phyloP scores from a whole-genome alignment of 148 eudicot genomes.

The Persicaria maculosa region DNA sequence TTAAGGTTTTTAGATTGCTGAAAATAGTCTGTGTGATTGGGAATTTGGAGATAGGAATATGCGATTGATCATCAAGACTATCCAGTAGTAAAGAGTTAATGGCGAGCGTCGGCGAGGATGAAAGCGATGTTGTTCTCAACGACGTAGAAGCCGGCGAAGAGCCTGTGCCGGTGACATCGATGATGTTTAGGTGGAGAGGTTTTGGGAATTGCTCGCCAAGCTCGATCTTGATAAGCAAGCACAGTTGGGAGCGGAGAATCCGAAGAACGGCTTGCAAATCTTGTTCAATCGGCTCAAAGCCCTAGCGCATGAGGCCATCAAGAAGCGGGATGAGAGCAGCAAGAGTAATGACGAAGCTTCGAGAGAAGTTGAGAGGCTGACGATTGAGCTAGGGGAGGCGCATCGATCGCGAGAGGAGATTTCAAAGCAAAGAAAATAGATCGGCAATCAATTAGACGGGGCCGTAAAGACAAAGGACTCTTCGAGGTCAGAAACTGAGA shows the following conservation, averaged over 20 bases:
- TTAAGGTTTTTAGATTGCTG: background rate
- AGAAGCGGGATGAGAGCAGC: constrained; percentile 69
- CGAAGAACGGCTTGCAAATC: constrained; percentile 54
- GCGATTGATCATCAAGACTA: constrained; percentile 11
- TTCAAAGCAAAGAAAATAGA: constrained; percentile 41
- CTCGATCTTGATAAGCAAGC: constrained; percentile 74
- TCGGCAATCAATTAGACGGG: constrained; percentile 46
- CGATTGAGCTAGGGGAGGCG: constrained; percentile 40
- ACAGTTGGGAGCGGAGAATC: constrained; percentile 38
- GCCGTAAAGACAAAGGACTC: constrained; percentile 49
- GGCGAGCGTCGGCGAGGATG: constrained; percentile 52
- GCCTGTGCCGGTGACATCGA: constrained; percentile 26
- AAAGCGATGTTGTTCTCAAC: constrained; percentile 61
- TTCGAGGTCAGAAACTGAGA: constrained; percentile 59
- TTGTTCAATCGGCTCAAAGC: constrained; percentile 60
- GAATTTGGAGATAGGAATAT: background rate
- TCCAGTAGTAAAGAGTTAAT: constrained; percentile 8
- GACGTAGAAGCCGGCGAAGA: constrained; percentile 72
- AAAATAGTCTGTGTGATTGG: background rate
- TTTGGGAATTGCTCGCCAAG: constrained; percentile 50
- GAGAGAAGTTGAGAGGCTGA: constrained; percentile 40
- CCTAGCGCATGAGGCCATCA: constrained; percentile 77
- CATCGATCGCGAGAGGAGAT: constrained; percentile 26
- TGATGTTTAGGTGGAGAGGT: constrained; percentile 53
- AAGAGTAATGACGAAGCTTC: constrained; percentile 42